These are phyloP conservation scores for Jacaranda copaia DNA, from an alignment of 257 asterid genomes.

Conservation along the genomic window DNA sequence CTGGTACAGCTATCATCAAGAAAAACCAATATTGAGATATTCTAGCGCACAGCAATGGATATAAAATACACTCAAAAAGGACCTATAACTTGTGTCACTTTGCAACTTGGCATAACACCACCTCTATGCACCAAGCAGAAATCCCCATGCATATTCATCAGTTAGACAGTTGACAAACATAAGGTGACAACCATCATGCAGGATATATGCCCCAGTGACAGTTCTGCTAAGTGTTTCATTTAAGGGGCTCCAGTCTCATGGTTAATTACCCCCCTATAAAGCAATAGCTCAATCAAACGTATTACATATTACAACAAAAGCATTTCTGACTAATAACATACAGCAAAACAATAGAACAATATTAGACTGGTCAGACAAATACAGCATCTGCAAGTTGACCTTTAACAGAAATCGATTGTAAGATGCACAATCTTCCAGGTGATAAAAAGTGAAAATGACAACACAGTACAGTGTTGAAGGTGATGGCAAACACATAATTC, in stretches of 20 bases:
- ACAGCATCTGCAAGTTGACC: background rate
- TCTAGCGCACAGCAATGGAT: slow-evolving; percentile 3
- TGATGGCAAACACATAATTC: slow-evolving; percentile 10
- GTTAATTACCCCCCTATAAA: background rate
- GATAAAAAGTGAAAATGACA: background rate
- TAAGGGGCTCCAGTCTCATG: slow-evolving; percentile 11
- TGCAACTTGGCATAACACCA: background rate
- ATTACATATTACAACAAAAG: background rate
- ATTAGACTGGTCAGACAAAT: background rate
- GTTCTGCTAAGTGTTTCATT: background rate
- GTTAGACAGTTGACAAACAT: slow-evolving; percentile 20
- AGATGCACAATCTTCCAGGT: background rate
- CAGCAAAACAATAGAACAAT: background rate
- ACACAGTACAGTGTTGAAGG: background rate
- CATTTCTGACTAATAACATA: background rate
- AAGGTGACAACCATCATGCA: background rate
- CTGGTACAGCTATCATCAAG: background rate
- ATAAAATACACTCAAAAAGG: background rate
- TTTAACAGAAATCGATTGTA: background rate
- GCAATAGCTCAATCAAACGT: background rate
- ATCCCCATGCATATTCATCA: background rate
- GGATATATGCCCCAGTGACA: background rate
- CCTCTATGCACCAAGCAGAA: slow-evolving; percentile 11
- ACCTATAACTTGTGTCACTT: slow-evolving; percentile 3
- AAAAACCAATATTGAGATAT: background rate